Conservation (phyloP, 1,139 yeast genomes). For the Pichia sp. region DNA sequence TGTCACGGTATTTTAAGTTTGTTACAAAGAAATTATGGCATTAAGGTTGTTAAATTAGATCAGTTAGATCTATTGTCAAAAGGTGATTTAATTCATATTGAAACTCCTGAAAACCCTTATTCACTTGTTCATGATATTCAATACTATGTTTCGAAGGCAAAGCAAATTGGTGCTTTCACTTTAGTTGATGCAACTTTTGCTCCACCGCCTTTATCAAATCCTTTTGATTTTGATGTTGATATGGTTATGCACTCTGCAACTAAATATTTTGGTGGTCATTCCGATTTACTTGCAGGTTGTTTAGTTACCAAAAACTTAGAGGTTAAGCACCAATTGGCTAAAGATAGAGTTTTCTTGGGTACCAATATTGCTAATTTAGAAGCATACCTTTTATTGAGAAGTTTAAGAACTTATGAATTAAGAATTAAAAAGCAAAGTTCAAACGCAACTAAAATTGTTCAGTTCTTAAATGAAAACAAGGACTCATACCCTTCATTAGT, state of each 20-base stretch:
- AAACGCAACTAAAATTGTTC: constrained; percentile 58
- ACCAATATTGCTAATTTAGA: constrained; percentile 77
- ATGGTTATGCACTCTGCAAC: constrained; percentile 85
- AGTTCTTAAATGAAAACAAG: constrained; percentile 47
- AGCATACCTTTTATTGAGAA: constrained; percentile 64
- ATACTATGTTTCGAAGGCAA: constrained; percentile 62
- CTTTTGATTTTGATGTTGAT: constrained; percentile 77
- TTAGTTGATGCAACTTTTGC: constrained; percentile 89
- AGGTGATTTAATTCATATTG: constrained; percentile 80
- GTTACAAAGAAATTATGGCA: constrained; percentile 53
- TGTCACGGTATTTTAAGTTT: constrained; percentile 63
- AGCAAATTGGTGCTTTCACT: constrained; percentile 62
- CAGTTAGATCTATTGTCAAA: constrained; percentile 43
- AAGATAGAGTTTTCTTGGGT: constrained; percentile 67
- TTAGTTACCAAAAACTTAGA: constrained; percentile 54
- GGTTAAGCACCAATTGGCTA: constrained; percentile 40
- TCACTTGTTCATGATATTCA: constrained; percentile 59
- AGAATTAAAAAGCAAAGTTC: constrained; percentile 62
- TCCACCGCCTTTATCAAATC: constrained; percentile 82
- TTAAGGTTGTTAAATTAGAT: constrained; percentile 48
- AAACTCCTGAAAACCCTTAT: constrained; percentile 82
- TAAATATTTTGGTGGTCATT: constrained; percentile 88
- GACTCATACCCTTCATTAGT: constrained; percentile 43
- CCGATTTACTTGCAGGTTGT: constrained; percentile 83
- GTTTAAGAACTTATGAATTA: constrained; percentile 71